phyloP scores from a whole-genome alignment of 345 rosid species.

The Clarkia xantiana region DNA sequence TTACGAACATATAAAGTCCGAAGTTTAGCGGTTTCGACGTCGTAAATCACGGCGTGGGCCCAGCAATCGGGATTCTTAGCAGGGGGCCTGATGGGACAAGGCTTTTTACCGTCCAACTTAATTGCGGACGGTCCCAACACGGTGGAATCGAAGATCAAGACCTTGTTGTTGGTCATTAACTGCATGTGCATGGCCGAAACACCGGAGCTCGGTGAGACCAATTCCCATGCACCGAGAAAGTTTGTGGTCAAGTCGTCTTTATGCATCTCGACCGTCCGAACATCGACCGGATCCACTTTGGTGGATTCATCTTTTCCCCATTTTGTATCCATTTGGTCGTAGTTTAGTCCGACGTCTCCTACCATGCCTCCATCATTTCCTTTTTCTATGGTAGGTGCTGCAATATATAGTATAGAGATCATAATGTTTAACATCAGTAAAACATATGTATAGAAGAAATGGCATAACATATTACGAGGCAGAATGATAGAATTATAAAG shows the following conservation, averaged over 20 bases:
- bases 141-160: slow-evolving; percentile 62
- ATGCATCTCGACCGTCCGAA: neutral
- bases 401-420: neutral
- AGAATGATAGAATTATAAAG: too few species aligned
- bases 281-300: neutral
- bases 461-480: too few species aligned
- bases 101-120: slow-evolving; percentile 13
- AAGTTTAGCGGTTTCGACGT: slow-evolving; percentile 23
- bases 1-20: slow-evolving; percentile 36
- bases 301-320: neutral
- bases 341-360: neutral
- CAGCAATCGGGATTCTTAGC: slow-evolving; percentile 35
- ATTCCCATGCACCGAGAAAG: slow-evolving; percentile 48
- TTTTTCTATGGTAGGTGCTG: neutral
- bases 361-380: slow-evolving; percentile 6
- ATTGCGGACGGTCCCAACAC: slow-evolving; percentile 41
- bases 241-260: neutral
- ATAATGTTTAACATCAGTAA: neutral
- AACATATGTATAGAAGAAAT: too few species aligned
- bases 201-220: slow-evolving; percentile 42
- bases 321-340: neutral
- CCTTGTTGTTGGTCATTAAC: slow-evolving; percentile 52
- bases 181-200: slow-evolving; percentile 79
- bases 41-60: slow-evolving; percentile 50
- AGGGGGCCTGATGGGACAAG: slow-evolving; percentile 22